These are phyloP conservation scores for Lepiota brunneoincarnata DNA, from an alignment of 768 basidiomycete species.

Conservation along the genomic window DNA sequence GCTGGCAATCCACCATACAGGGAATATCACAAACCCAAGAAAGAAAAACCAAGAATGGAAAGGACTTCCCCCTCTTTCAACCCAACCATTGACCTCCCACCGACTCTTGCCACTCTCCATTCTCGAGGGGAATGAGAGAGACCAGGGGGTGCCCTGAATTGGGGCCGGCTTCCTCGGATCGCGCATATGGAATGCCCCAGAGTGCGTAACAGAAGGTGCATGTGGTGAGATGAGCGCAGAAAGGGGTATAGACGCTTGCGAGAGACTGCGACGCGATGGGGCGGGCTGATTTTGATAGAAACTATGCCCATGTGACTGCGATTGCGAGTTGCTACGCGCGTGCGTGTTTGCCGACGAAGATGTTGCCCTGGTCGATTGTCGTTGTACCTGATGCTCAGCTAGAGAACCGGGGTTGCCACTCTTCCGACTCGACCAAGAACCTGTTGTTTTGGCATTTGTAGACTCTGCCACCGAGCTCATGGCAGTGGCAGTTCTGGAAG, in stretches of 20 bases:
- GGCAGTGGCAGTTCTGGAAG: slow-evolving; percentile 4
- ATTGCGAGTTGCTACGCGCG: slow-evolving; percentile 19
- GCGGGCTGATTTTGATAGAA: slow-evolving; percentile 23
- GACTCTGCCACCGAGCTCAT: slow-evolving; percentile 13
- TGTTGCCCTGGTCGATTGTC: slow-evolving; percentile 14
- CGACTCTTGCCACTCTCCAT: slow-evolving; percentile 26
- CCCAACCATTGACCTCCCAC: slow-evolving; percentile 35
- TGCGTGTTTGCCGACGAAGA: slow-evolving; percentile 22
- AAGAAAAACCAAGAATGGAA: slow-evolving; percentile 80
- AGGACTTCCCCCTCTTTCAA: slow-evolving; percentile 53
- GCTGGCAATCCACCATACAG: slow-evolving; percentile 61
- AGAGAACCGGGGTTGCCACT: slow-evolving; percentile 25
- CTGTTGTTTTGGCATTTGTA: slow-evolving; percentile 39
- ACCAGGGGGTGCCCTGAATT: slow-evolving; percentile 60
- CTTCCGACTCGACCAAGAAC: slow-evolving; percentile 42
- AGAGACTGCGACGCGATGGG: slow-evolving; percentile 53
- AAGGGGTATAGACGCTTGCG: slow-evolving; percentile 75
- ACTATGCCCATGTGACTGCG: slow-evolving; percentile 14
- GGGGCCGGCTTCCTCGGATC: slow-evolving; percentile 70
- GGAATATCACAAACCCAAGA: slow-evolving; percentile 64
- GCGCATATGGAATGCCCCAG: slow-evolving; percentile 72
- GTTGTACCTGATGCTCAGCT: slow-evolving; percentile 8
- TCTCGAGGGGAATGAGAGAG: slow-evolving; percentile 42
- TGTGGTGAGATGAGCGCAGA: slow-evolving; percentile 77
- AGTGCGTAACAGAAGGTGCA: slow-evolving; percentile 65